These are phyloP conservation scores for Pelargonium citronellum DNA, from an alignment of 441 rosid species.

Conservation along the genomic window DNA sequence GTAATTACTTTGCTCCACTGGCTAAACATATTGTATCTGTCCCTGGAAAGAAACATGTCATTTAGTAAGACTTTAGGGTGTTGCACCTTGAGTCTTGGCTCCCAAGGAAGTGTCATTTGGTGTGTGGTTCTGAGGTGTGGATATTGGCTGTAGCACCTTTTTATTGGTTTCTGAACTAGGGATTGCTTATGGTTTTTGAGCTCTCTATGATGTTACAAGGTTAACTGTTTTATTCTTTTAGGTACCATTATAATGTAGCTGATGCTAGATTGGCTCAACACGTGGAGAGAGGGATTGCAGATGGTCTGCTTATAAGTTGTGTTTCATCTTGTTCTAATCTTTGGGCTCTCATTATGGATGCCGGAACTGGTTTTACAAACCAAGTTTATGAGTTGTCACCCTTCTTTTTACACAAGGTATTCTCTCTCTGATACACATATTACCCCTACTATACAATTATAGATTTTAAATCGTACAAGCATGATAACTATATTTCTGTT, in stretches of 20 bases:
- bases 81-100: too few relatives aligned
- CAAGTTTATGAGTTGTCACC: constrained; percentile 89
- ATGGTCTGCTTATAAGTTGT: constrained; percentile 90
- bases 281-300: constrained; percentile 87
- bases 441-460: background rate
- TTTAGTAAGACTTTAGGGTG: too few relatives aligned
- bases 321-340: constrained; percentile 91
- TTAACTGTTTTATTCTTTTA: constrained; percentile 26
- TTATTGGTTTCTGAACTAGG: background rate
- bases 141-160: background rate
- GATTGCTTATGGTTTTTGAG: background rate
- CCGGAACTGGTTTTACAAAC: constrained; percentile 81
- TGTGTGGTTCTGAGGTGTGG: background rate
- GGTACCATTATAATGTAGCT: constrained; percentile 97
- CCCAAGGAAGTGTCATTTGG: too few relatives aligned
- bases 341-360: constrained; percentile 99
- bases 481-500: constrained; percentile 12
- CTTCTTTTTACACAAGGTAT: constrained; percentile 79
- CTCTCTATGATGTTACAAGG: constrained; percentile 2
- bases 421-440: background rate
- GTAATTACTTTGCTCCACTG: too few relatives aligned
- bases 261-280: constrained; percentile 90
- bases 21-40: too few relatives aligned
- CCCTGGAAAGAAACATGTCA: too few relatives aligned
- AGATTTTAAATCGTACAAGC: background rate